Evolutionary conservation across 257 asterid genomes (phyloP).

Genomic region (Fraxinus cuspidata): DNA sequence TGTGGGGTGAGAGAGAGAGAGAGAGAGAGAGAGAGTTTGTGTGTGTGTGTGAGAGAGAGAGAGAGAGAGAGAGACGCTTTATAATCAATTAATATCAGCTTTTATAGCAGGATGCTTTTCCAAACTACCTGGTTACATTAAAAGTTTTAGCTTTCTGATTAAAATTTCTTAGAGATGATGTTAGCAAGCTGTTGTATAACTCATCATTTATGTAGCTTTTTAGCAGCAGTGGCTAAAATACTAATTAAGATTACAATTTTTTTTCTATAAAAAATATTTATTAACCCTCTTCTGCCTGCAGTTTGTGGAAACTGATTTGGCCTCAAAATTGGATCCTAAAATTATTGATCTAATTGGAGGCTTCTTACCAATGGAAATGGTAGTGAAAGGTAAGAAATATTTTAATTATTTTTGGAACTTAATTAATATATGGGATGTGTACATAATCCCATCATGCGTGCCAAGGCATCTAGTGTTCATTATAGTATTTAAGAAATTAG

Average conservation of each 20-base stretch:
- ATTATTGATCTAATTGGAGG: slow-evolving; percentile 59
- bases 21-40: background rate
- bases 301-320: slow-evolving; percentile 86
- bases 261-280: slow-evolving; percentile 1
- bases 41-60: background rate
- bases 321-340: slow-evolving; percentile 43
- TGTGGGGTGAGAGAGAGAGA: background rate
- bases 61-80: background rate
- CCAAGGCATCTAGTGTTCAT: background rate
- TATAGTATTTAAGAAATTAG: background rate
- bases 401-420: background rate
- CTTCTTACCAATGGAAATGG: slow-evolving; percentile 79
- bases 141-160: background rate
- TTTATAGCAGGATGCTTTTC: background rate
- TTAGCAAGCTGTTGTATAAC: background rate
- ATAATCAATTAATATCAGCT: no score
- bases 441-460: background rate
- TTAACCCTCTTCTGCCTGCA: slow-evolving; percentile 38
- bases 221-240: background rate
- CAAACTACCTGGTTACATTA: background rate
- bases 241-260: background rate
- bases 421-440: background rate
- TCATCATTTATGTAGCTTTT: background rate
- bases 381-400: slow-evolving; percentile 61
- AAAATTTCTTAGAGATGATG: background rate